Base-by-base conservation (phyloP, 352 stramenopile species). In the Aphanomyces invadans region DNA sequence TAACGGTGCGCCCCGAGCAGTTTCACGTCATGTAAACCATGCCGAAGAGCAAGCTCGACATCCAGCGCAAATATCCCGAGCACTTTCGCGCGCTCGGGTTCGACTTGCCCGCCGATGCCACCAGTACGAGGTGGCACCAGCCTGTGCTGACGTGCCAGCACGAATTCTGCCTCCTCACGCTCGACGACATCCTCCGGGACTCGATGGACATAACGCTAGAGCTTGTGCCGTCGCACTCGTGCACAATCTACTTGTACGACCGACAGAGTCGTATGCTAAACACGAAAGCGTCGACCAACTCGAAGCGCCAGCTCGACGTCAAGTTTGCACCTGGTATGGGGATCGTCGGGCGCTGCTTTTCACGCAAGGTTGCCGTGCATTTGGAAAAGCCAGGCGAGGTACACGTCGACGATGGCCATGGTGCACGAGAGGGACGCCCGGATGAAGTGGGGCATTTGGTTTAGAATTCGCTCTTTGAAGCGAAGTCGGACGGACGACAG, bases 331-430 rank as follows among this genome's bases (percentile, higher is more conserved):
- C 59, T 4, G 59, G 38, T 0, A 66, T 66, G 38, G 59, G 59
- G n/a, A 61, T 66, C 17, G 59, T 57, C n/a, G 59, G 59, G 1
- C 59, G 59, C 12, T 66, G 59, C 46, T 66, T 57, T 38, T 66
- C 59, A 5, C 59, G 59, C 26, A 66, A 66, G 36, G 21, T 17
- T 4, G 26, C 42, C 2, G 2, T 66, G 1, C 10, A 31, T 21
- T n/a, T 56, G 5, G 11, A 59, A 19, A 15, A 59, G 10, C 59
- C 59, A 9, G 59, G 36, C 29, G 7, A 19, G 19, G 59, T 66
- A 32, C n/a, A n/a, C n/a, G n/a, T n/a, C n/a, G n/a, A n/a, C n/a
- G n/a, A n/a, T n/a, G n/a, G n/a, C n/a, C n/a, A n/a, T n/a, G n/a
- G n/a, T n/a, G n/a, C n/a, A n/a, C n/a, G n/a, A n/a, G n/a, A n/a